Base-by-base conservation (phyloP, 2,329 filamentous ascomycete species). In the Penicillium sclerotigenum region DNA sequence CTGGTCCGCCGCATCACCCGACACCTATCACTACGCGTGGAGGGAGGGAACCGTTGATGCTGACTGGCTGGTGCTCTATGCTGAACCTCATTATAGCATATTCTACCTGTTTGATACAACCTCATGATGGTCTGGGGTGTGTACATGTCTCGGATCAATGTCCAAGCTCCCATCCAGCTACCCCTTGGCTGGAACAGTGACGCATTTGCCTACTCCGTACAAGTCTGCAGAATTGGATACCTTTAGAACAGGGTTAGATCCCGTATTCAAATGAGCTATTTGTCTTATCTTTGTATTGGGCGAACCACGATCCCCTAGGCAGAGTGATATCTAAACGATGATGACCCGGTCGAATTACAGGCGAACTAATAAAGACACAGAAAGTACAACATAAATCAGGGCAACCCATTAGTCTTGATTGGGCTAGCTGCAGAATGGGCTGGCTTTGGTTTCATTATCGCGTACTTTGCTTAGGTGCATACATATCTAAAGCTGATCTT, bases 1-100 rank as follows among this genome's bases (percentile, higher is more conserved):
- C 36, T 42, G 22, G 31, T 47, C 53, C 52, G 58, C 60, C 62
- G 59, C 59, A 63, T 65, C 63, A 65, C 59, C 60, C 62, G 62
- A 65, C 61, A 60, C 59, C 62, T 61, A 65, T 65, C 57, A 63
- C 28, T 51, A 57, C 43, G 34, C 52, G 47, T 55, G 52, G 54
- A 59, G 38, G 46, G 55, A 60, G 14, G 14, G 16, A 50, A 41
- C 52, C 53, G 9, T 16, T 29, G 7, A 20, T 11, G 31, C 22
- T 60, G 49, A 61, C 54, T 65, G 60, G 63, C 20, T 54, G 20
- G 6, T 0, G 6, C 9, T 7, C 18, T 24, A 5, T 4, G 33
- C 14, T 31, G 16, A 47, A 50, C 13, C 31, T 33, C 24, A 14
- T 16, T 34, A 11, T 10, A 38, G 14, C 14, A 9, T 43, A 24